Conservation (phyloP, 192 early-diverging fungal genomes). For the Coemansia sp. region DNA sequence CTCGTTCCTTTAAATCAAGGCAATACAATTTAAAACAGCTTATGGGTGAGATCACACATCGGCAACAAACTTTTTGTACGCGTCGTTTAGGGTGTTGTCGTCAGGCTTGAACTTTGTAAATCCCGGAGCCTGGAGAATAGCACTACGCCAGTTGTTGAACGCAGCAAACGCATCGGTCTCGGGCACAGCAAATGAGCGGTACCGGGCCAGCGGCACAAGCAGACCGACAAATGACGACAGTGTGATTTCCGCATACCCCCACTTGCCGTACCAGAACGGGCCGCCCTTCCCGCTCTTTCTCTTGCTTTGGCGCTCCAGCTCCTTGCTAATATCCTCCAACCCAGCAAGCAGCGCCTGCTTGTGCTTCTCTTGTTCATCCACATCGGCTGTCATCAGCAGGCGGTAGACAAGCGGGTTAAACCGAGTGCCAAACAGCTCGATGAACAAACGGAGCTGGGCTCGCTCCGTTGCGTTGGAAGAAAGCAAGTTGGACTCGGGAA, state of each 20-base stretch:
- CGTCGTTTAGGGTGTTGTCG: constrained; percentile 9
- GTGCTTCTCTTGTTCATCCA: constrained; percentile 22
- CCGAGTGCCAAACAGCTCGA: constrained; percentile 21
- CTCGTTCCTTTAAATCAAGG: neutral
- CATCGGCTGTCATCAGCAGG: constrained; percentile 2
- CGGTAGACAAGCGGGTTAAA: constrained; percentile 22
- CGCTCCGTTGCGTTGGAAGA: constrained; percentile 26
- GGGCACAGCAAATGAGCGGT: constrained; percentile 28
- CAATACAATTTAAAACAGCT: neutral
- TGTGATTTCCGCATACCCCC: constrained; percentile 29
- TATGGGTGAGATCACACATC: neutral
- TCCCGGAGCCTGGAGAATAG: constrained; percentile 22
- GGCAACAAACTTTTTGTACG: constrained; percentile 27
- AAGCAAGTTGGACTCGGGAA: constrained; percentile 55
- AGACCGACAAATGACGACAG: constrained; percentile 20
- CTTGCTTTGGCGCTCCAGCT: constrained; percentile 32
- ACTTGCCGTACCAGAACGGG: constrained; percentile 30
- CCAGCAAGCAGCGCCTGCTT: constrained; percentile 16
- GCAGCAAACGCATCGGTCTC: constrained; percentile 37
- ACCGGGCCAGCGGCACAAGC: constrained; percentile 15
- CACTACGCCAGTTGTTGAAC: constrained; percentile 30
- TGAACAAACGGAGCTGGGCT: constrained; percentile 47
- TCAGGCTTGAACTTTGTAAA: constrained; percentile 25
- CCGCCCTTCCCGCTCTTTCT: constrained; percentile 30
- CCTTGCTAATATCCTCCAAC: constrained; percentile 14